These are phyloP conservation scores for Polytolypa hystricis DNA, from an alignment of 2,329 filamentous ascomycete genomes.

Conservation along the genomic window DNA sequence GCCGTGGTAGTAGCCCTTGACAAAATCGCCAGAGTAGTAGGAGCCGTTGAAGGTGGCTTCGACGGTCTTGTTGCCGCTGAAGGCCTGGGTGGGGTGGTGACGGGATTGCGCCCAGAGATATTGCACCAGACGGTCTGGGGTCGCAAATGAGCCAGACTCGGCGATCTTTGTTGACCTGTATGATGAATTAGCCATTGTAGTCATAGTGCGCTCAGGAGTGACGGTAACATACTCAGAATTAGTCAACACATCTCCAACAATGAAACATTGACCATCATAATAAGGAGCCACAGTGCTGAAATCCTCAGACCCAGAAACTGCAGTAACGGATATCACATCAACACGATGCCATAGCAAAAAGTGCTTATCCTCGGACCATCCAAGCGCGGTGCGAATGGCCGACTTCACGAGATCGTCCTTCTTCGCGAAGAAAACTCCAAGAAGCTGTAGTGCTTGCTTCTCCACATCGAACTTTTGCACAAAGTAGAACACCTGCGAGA, in stretches of 20 bases:
- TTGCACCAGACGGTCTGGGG: slow-evolving; percentile 28
- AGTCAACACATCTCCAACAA: slow-evolving; percentile 30
- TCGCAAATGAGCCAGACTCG: slow-evolving; percentile 25
- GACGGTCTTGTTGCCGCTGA: slow-evolving; percentile 38
- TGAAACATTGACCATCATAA: slow-evolving; percentile 30
- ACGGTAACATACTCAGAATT: slow-evolving; percentile 25
- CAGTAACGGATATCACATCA: slow-evolving; percentile 21
- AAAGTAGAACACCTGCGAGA: slow-evolving; percentile 34
- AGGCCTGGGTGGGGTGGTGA: slow-evolving; percentile 34
- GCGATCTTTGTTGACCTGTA: slow-evolving; percentile 24
- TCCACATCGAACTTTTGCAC: slow-evolving; percentile 44
- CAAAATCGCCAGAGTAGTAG: slow-evolving; percentile 45
- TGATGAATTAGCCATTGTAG: slow-evolving; percentile 6
- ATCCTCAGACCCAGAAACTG: slow-evolving; percentile 23
- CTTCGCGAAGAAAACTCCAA: slow-evolving; percentile 33
- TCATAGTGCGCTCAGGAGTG: slow-evolving; percentile 3
- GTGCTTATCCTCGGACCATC: slow-evolving; percentile 27
- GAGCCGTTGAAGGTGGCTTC: slow-evolving; percentile 44
- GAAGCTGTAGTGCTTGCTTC: slow-evolving; percentile 30
- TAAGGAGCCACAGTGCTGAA: slow-evolving; percentile 20
- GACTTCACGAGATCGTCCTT: slow-evolving; percentile 30
- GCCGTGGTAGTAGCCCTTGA: slow-evolving; percentile 43
- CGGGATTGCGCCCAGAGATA: slow-evolving; percentile 36
- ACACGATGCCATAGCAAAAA: slow-evolving; percentile 36
- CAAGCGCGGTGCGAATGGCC: slow-evolving; percentile 28